Percentiles rank a stretch among this genome's conserved stretches.
Evolutionary conservation across 225 moss, liverwort and hornwort species (phyloP).

Genomic region (Pleurozium schreberi): DNA sequence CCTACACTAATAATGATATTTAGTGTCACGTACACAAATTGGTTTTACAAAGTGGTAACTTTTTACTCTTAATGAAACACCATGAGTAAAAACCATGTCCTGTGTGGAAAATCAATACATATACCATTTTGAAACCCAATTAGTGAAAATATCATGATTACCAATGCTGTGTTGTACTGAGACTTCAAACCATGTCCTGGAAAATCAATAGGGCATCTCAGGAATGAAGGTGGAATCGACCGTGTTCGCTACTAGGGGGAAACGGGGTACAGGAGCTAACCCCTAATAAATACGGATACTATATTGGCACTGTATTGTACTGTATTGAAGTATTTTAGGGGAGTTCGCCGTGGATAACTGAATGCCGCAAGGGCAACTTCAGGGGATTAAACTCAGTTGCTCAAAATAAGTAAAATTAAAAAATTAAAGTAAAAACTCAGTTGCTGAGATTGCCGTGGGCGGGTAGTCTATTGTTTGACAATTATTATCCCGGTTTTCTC

Average conservation of each 20-base stretch:
- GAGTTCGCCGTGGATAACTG: background rate
- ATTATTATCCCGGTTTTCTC: background rate
- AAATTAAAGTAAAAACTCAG: too few species aligned
- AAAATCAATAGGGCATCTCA: background rate
- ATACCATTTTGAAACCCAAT: background rate
- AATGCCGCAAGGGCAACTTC: too few species aligned
- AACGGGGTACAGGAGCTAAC: background rate
- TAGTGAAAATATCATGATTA: background rate
- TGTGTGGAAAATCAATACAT: too few species aligned
- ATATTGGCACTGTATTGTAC: background rate
- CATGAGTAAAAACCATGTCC: too few species aligned
- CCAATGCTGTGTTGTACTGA: too few species aligned
- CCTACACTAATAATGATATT: background rate
- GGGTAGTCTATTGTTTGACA: background rate
- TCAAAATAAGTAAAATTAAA: too few species aligned
- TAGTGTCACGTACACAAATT: background rate
- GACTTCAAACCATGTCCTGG: background rate
- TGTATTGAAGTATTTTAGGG: background rate
- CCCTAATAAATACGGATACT: background rate
- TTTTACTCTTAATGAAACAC: too few species aligned
- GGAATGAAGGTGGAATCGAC: background rate
- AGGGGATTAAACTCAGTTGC: too few species aligned
- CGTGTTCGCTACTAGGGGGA: background rate
- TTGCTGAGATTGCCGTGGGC: too few species aligned
- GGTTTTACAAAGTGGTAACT: background rate